phyloP scores from a whole-genome alignment of 768 basidiomycete species.

The Multifurca ochricompacta region DNA sequence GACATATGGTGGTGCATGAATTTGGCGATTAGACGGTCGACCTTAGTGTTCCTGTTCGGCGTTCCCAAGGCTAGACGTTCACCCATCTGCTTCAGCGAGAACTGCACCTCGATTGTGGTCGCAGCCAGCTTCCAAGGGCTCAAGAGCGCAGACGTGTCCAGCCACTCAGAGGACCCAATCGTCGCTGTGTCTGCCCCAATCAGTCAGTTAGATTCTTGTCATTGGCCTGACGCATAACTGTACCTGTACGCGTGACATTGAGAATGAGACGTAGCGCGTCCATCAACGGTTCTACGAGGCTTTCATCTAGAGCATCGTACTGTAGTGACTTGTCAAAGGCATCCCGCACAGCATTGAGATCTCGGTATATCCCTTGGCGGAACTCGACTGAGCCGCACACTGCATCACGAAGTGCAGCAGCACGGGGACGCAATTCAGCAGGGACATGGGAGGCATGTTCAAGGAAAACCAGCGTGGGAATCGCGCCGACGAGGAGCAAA shows the following conservation, averaged over 20 bases:
- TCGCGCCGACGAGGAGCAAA: conserved; percentile 47
- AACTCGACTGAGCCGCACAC: conserved; percentile 63
- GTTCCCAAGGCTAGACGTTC: conserved; percentile 55
- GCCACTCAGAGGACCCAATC: conserved; percentile 49
- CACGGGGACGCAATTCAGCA: conserved; percentile 40
- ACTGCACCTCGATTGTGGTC: conserved; percentile 71
- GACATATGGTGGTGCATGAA: conserved; percentile 69
- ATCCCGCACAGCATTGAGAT: conserved; percentile 59
- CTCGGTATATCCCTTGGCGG: conserved; percentile 66
- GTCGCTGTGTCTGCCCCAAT: conserved; percentile 26
- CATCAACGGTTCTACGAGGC: conserved; percentile 53
- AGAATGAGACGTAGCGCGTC: conserved; percentile 61
- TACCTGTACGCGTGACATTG: conserved; percentile 54
- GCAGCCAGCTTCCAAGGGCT: conserved; percentile 82
- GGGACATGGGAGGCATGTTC: conserved; percentile 54
- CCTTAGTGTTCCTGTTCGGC: conserved; percentile 49
- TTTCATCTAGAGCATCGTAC: conserved; percentile 39
- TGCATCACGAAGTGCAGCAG: conserved; percentile 44
- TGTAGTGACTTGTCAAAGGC: conserved; percentile 61
- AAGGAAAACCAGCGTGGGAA: conserved; percentile 63
- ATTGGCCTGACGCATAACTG: conserved; percentile 1
- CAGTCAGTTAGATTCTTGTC: background rate
- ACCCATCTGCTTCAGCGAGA: conserved; percentile 66
- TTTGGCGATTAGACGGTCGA: conserved; percentile 58
- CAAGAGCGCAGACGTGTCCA: conserved; percentile 53